A percentile compares a stretch with the other conserved stretches of the same genome.
These are phyloP conservation scores for Diaporthe longicolla DNA, from an alignment of 2,329 filamentous ascomycete genomes.

Conservation along the genomic window DNA sequence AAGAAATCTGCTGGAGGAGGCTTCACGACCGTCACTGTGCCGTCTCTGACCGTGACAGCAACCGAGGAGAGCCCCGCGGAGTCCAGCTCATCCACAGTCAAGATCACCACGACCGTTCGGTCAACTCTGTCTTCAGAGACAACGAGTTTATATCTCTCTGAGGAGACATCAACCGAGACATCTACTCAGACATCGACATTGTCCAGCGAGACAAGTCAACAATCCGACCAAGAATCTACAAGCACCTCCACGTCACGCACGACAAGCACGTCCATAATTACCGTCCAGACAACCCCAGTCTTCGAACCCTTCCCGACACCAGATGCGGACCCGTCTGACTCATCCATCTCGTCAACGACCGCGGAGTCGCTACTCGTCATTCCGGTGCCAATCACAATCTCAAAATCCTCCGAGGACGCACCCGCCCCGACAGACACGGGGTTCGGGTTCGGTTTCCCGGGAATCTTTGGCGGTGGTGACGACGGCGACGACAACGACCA, in stretches of 20 bases:
- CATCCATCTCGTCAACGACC: conserved; percentile 10
- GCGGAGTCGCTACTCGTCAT: conserved; percentile 19
- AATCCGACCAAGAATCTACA: conserved; percentile 9
- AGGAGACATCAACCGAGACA: neutral
- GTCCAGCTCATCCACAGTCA: neutral
- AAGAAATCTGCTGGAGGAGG: neutral
- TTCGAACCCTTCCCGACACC: neutral
- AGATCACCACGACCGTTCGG: conserved; percentile 15
- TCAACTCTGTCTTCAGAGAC: conserved; percentile 12
- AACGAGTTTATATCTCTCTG: conserved; percentile 1
- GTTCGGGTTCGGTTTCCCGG: neutral
- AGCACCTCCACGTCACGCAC: conserved; percentile 27
- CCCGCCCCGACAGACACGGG: conserved; percentile 24
- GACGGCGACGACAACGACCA: neutral
- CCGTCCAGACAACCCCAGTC: neutral
- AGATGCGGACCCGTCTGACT: neutral
- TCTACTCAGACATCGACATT: conserved; percentile 1
- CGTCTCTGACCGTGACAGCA: conserved; percentile 34
- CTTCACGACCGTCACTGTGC: conserved; percentile 35
- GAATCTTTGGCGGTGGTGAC: neutral
- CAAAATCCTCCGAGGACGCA: conserved; percentile 7
- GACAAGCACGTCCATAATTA: conserved; percentile 19
- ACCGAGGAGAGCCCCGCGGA: conserved; percentile 19
- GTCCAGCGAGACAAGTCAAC: neutral
- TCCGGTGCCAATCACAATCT: conserved; percentile 18